Base-by-base conservation (phyloP, 192 early-diverging fungal genomes). In the Coemansia reversa region DNA sequence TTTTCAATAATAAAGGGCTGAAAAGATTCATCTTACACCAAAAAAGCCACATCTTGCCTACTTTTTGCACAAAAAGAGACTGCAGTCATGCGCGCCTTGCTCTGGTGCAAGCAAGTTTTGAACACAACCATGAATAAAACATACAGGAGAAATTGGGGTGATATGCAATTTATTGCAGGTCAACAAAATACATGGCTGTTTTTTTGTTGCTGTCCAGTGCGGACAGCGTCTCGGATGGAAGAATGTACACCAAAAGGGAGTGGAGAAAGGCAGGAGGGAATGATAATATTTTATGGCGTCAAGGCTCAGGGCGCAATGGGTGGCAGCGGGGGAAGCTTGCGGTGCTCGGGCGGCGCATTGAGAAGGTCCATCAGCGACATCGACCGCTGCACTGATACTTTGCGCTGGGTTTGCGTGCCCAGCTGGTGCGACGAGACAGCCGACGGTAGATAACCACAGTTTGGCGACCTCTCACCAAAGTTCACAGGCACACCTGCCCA, bases 341-440 rank as follows among this genome's bases (percentile, higher is more conserved):
- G 77, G 51, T 80, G 65, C 72, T 80, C 68, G 0, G 77, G 77
- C 57, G 77, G 72, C 4, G 72, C 77, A 55, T 80, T 74, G 29
- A 80, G 72, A 69, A 80, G 27, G 25, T 70, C 77, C 77, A 80
- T 71, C 59, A 80, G 52, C 30, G 77, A 80, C 77, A 80, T 71
- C 24, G 77, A 63, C 47, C 76, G 70, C 32, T 63, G 60, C 55
- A 63, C 70, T 23, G 76, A 52, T 5, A 29, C 19, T 19, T 33
- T 55, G 6, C 39, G 42, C 18, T 52, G 51, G 8, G 14, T 39
- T 47, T 24, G 56, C 42, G 48, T 5, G 42, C n/a, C 22, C 14
- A 23, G 20, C 45, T 47, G 51, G 20, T 47, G 8, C 19, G 60
- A 30, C 16, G 60, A 62, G 12, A 58, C 33, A 35, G 56, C 39